These are phyloP conservation scores for Pichia pseudocactophila DNA, from an alignment of 805 yeast genomes.

Conservation along the genomic window DNA sequence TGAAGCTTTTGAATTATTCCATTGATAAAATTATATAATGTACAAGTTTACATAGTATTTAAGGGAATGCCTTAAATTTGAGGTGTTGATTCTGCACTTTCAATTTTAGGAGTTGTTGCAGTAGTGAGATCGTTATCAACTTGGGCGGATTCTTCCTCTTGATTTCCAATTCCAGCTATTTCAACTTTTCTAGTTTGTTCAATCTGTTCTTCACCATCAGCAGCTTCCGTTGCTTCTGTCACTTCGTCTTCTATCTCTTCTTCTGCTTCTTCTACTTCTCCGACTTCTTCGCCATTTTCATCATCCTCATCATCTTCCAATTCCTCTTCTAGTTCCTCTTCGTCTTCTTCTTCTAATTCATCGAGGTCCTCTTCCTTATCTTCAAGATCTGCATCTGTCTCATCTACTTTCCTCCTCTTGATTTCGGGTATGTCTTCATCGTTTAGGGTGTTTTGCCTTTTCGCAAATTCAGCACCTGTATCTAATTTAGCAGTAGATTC, in stretches of 20 bases:
- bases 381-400: constrained; percentile 33
- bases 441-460: constrained; percentile 33
- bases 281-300: constrained; percentile 21
- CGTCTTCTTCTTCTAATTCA: constrained; percentile 28
- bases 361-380: constrained; percentile 32
- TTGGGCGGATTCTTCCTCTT: neutral
- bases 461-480: constrained; percentile 31
- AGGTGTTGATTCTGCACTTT: constrained; percentile 4
- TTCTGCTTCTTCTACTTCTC: constrained; percentile 15
- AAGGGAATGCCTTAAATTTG: neutral
- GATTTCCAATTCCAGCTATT: neutral
- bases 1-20: constrained; percentile 25
- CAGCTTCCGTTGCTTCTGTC: constrained; percentile 16
- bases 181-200: neutral
- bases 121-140: neutral
- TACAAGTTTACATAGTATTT: neutral
- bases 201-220: constrained; percentile 9
- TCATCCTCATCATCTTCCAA: constrained; percentile 26
- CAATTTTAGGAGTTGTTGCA: constrained; percentile 10
- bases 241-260: constrained; percentile 15
- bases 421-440: constrained; percentile 30
- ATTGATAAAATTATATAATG: neutral
- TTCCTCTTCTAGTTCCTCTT: constrained; percentile 17
- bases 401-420: constrained; percentile 22
- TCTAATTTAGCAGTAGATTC: constrained; percentile 29